Base-by-base conservation (phyloP, 2,329 filamentous ascomycete genomes). In the Colletotrichum agaves region DNA sequence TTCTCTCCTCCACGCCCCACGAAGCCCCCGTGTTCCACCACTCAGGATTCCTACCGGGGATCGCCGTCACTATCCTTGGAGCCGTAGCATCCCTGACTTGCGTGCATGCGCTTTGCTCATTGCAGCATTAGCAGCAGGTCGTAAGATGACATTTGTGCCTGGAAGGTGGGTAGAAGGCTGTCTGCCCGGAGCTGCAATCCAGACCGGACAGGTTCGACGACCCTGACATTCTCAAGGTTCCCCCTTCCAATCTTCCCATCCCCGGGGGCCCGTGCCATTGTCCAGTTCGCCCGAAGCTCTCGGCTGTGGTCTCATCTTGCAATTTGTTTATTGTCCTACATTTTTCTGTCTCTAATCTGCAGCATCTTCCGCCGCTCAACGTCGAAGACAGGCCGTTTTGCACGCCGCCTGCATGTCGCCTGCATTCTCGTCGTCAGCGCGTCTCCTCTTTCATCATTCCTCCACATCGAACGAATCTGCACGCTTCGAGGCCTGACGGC, bases 191-290 rank as follows among this genome's bases (percentile, higher is more conserved):
- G 39, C 39, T 58, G 46, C 60, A 44, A 41, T 43, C 43, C 41
- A 56, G 23, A 50, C 59, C 41, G 39, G 53, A 55, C 64, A 61
- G 64, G 46, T 47, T 44, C 46, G 23, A 33, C 53, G 61, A 49
- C 64, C 61, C 64, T 67, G 64, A 64, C 64, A 64, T 67, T 67
- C 64, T 33, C 64, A 67, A 67, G 64, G 64, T 52, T 12, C 37
- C 64, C 64, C 64, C 64, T 67, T 64, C 46, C 64, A 67, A 64
- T 64, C 39, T 52, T 52, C 31, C 52, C 31, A 50, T 47, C 43
- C 43, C 27, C 52, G 7, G 10, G 39, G 60, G 59, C 12, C 60
- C 63, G 52, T 64, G 60, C 53, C 64, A 53, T 53, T 46, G 13
- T 58, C 44, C 23, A 50, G 53, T 52, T 50, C 37, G 33, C 27